A percentile compares a stretch with the other conserved stretches of the same genome.
These are phyloP conservation scores for Paratinospora sagittata DNA, from an alignment of 164 flowering plant species.

Conservation along the genomic window DNA sequence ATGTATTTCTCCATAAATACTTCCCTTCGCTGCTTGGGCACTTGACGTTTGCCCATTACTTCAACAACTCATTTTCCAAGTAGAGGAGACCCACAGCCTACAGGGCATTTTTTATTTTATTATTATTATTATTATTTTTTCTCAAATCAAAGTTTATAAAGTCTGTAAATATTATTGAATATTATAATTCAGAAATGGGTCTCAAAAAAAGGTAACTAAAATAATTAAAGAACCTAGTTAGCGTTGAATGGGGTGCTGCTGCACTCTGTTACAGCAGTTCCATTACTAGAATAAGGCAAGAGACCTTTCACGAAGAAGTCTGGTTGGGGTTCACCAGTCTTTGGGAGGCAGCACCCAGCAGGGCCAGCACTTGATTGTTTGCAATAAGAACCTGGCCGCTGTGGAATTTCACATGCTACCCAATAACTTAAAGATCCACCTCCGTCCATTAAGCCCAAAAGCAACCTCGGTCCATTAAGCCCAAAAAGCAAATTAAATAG, in stretches of 20 bases:
- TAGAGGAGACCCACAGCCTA: constrained; percentile 9
- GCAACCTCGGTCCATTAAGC: no score
- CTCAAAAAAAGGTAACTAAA: no score
- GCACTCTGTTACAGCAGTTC: neutral
- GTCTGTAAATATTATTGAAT: no score
- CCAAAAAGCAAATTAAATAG: no score
- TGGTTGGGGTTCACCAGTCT: constrained; percentile 3
- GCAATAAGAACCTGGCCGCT: constrained; percentile 16
- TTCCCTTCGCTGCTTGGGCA: constrained; percentile 16
- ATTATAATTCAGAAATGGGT: no score
- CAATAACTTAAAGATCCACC: no score
- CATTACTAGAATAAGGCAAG: neutral
- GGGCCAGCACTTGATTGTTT: constrained; percentile 3
- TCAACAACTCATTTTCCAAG: constrained; percentile 6
- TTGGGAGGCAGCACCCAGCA: constrained; percentile 15
- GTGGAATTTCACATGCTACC: neutral
- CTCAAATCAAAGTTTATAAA: no score
- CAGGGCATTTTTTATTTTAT: no score
- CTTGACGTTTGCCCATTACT: constrained; percentile 16
- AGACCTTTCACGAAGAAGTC: constrained; percentile 12
- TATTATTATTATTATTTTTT: no score
- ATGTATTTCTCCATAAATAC: constrained; percentile 8
- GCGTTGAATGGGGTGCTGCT: neutral
- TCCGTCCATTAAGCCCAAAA: no score
- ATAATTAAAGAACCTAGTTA: constrained; percentile 1